Percentiles rank a stretch among this genome's conserved stretches.
phyloP scores from a whole-genome alignment of 2,329 filamentous ascomycete species.

The Trichocomaceae sp. region DNA sequence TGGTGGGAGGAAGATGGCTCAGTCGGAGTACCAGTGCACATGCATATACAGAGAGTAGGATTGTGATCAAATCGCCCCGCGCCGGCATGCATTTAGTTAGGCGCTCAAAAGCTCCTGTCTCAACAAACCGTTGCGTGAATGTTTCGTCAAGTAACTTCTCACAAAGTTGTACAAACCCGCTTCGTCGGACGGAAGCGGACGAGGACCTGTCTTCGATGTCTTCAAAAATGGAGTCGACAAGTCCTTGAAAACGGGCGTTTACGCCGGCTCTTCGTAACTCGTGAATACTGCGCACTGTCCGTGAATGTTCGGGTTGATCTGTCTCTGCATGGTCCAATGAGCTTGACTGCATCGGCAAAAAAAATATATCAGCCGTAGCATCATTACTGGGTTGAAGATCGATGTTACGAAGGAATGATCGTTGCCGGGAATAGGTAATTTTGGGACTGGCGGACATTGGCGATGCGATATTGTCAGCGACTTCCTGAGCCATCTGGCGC shows the following conservation, averaged over 20 bases:
- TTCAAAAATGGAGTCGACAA: slow-evolving; percentile 51
- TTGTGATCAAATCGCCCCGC: slow-evolving; percentile 48
- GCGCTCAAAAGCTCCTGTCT: slow-evolving; percentile 63
- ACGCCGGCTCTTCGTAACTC: slow-evolving; percentile 55
- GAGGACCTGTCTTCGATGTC: slow-evolving; percentile 48
- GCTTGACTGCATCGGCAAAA: slow-evolving; percentile 20
- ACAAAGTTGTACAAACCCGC: slow-evolving; percentile 51
- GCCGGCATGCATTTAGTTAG: slow-evolving; percentile 57
- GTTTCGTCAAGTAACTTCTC: slow-evolving; percentile 42
- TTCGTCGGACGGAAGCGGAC: slow-evolving; percentile 44
- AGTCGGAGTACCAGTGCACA: slow-evolving; percentile 26
- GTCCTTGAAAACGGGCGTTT: slow-evolving; percentile 51
- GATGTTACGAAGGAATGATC: slow-evolving; percentile 53
- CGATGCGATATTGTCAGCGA: slow-evolving; percentile 10
- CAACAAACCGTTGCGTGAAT: slow-evolving; percentile 54
- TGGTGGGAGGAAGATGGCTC: slow-evolving; percentile 24
- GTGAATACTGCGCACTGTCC: slow-evolving; percentile 51
- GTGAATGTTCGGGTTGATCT: slow-evolving; percentile 41
- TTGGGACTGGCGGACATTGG: slow-evolving; percentile 33
- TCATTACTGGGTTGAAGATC: slow-evolving; percentile 4
- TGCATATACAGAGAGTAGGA: slow-evolving; percentile 27
- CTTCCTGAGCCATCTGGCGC: background rate
- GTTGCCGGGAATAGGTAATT: slow-evolving; percentile 54
- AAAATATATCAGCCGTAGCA: slow-evolving; percentile 7
- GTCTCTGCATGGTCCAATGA: slow-evolving; percentile 27